phyloP scores from a whole-genome alignment of 345 rosid genomes.

The Salix koriyanagi region DNA sequence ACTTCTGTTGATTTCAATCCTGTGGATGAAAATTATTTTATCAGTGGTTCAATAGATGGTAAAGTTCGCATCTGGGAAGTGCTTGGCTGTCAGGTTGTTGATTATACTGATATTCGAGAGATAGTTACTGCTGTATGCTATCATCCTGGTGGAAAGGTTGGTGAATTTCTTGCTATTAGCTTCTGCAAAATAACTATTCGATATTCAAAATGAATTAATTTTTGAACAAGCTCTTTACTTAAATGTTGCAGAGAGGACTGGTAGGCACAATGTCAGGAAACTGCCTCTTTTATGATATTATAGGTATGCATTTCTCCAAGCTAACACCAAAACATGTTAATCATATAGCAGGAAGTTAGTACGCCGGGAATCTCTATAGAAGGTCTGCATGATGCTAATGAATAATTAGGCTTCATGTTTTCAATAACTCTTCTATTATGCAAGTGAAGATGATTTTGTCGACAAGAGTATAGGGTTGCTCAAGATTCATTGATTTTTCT shows the following conservation, averaged over 20 bases:
- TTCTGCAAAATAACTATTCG: neutral
- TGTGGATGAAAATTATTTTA: conserved; percentile 52
- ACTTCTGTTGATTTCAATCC: conserved; percentile 65
- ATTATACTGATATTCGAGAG: conserved; percentile 57
- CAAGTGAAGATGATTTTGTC: neutral
- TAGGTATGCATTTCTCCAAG: conserved; percentile 38
- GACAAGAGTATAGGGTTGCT: neutral
- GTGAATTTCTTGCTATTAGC: neutral
- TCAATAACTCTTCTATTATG: neutral
- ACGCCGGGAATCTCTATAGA: neutral
- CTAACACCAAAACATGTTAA: conserved; percentile 1
- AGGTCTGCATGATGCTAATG: neutral
- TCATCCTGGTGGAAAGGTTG: conserved; percentile 63
- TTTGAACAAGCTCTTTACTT: conserved; percentile 15
- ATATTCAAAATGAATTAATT: neutral
- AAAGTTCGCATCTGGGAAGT: conserved; percentile 80
- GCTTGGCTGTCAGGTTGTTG: conserved; percentile 44
- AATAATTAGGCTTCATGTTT: neutral
- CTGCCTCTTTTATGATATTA: conserved; percentile 51
- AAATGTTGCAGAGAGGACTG: conserved; percentile 47
- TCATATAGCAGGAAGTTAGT: neutral
- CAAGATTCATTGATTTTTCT: neutral
- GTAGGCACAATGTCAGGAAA: conserved; percentile 69
- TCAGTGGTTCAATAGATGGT: conserved; percentile 66
- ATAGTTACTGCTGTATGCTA: conserved; percentile 70